Evolutionary conservation across 208 protist genomes (phyloP), one percentile per base, ranked within the genome.

Genomic region (Angomonas ambiguus): DNA sequence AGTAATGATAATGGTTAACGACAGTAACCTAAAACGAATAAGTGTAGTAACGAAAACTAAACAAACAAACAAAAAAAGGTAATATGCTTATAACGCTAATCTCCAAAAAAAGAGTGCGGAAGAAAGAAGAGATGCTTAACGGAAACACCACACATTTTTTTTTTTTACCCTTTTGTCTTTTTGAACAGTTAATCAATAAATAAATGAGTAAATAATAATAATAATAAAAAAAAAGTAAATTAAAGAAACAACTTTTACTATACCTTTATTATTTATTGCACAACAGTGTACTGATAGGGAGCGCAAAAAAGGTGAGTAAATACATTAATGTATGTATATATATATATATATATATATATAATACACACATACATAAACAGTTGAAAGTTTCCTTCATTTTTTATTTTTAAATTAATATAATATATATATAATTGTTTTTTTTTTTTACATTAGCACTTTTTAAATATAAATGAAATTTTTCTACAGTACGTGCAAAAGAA

Each of bases 41-140:
- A 13, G 16, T 22, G 2, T 18, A 16, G 16, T 62, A 62, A 1
- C 48, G 0, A 51, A 59, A 60, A 16, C 45, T 5, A 65, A 28
- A 62, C 24, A 69, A 45, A 70, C 48, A 69, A 55, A 62, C 61
- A 75, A 69, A 70, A 69, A 48, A 69, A 62, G 27, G 24, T 55
- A 41, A 2, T 27, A 38, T 45, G 64, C 20, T 65, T 10, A 42
- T 24, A 62, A 49, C n/a, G n/a, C n/a, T n/a, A n/a, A n/a, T n/a
- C n/a, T n/a, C n/a, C n/a, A n/a, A n/a, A n/a, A n/a, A n/a, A n/a
- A n/a, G n/a, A n/a, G n/a, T n/a, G n/a, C n/a, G n/a, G n/a, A 67
- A 68, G 68, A 16, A 35, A 62, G 51, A 30, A 69, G 33, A 28
- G 25, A 74, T 30, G 60, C 51, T 28, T n/a, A 72, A 32, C 32